Conservation (phyloP, 768 basidiomycete genomes). For the Auriscalpium microsporum region DNA sequence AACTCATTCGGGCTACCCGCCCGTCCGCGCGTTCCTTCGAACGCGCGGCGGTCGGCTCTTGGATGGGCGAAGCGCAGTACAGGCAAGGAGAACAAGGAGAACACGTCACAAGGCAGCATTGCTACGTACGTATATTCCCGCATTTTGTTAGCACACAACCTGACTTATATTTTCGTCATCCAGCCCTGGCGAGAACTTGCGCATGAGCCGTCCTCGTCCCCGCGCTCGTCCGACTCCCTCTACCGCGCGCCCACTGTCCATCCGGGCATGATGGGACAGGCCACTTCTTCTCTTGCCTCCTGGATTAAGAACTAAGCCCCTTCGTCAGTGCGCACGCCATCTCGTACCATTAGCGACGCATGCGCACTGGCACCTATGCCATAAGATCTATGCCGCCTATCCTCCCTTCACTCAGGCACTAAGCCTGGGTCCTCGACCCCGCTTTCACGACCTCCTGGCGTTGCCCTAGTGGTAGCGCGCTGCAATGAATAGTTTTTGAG, state of each 20-base stretch:
- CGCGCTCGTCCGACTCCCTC: slow-evolving; percentile 31
- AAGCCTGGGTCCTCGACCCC: not conserved
- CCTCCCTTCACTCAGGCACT: not conserved
- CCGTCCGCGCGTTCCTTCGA: slow-evolving; percentile 47
- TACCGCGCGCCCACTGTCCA: slow-evolving; percentile 18
- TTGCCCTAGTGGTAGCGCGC: not conserved
- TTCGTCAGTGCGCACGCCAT: not conserved
- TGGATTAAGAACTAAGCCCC: not conserved
- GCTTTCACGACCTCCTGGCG: not conserved
- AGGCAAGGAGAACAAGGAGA: slow-evolving; percentile 40
- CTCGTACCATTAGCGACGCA: not conserved
- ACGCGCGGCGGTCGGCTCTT: slow-evolving; percentile 45
- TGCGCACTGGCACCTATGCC: slow-evolving; percentile 19
- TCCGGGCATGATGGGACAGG: slow-evolving; percentile 18
- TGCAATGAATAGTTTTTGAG: not conserved
- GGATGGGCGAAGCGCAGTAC: slow-evolving; percentile 60
- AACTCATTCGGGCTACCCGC: slow-evolving; percentile 19
- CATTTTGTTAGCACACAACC: not conserved
- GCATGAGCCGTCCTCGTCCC: slow-evolving; percentile 39
- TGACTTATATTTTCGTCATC: not conserved
- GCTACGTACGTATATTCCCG: slow-evolving; percentile 43
- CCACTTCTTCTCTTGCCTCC: not conserved
- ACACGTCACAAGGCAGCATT: slow-evolving; percentile 32
- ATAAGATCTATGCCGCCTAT: slow-evolving; percentile 24
- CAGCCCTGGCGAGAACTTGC: slow-evolving; percentile 33